Evolutionary conservation across 306 rosid species (phyloP), one percentile per base, ranked within the genome.

Genomic region (Glycine tomentella): DNA sequence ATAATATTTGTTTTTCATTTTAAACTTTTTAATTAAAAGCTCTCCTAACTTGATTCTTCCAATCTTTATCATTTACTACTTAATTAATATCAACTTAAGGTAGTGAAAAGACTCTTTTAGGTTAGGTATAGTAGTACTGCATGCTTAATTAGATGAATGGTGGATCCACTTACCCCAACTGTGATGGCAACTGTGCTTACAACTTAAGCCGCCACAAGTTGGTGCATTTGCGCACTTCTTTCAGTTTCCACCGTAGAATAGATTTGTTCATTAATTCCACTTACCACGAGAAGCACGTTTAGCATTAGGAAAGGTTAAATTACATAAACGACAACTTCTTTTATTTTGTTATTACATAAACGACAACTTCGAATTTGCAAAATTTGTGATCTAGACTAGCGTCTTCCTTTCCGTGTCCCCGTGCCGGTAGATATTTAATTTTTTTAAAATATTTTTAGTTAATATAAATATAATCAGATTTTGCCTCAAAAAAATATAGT

Each of bases 231-330:
- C 14, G n/a, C 50, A 33, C 64, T 52, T 48, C 6, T 4, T 61
- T 72, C 53, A 36, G 16, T 52, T 57, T 67, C 71, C 52, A 59
- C 36, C 46, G 14, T 49, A 15, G 4, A 36, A 36, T 36, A 36
- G 14, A 31, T 61, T 82, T 77, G 14, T 77, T 61, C 16, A 56
- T 40, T 40, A 50, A 68, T 33, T 81, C 44, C 71, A 59, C 73
- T 31, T 6, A 45, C 75, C 86, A 72, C 17, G 17, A 55, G 16
- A 56, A 78, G 8, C 77, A 84, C 78, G 69, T 79, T 81, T n/a
- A n/a, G 9, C 57, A 44, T 56, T 56, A 8, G 33, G 11, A 16
- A 62, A 8, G 6, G 5, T 3, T 9, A 25, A 4, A 8, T 63
- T 46, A 61, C 34, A 63, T 15, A 67, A 52, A 52, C 55, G 49